Evolutionary conservation across 78 protist genomes (phyloP), one percentile per base, ranked within the genome.

Genomic region (Anaeramoeba flamelloides): DNA sequence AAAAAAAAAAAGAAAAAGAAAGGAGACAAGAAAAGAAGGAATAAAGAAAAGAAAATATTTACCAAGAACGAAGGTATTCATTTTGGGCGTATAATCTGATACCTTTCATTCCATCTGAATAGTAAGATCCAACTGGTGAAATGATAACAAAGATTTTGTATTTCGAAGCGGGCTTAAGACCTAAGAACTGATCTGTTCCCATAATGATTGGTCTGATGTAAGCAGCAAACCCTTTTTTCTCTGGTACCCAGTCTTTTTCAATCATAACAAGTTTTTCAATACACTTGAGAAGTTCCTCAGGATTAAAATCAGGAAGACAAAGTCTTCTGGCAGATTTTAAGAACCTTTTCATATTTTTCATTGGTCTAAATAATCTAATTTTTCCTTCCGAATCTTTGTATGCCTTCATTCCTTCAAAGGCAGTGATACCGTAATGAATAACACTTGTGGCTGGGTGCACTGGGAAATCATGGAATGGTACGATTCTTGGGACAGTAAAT

Each of bases 321-420:
- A 96, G 36, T 41, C 97, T 85, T 22, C 34, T 64, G n/a, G 88
- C 65, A 1, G 97, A 93, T 0, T 1, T 1, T 26, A 30, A 0
- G 84, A 94, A 36, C 32, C 99, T 86, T 1, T 76, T 75, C 89
- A 92, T 89, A 89, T 96, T 96, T 86, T 77, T 86, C 53, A 83
- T 85, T 3, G 98, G 99, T 69, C 99, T 84, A 85, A 92, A 93
- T 33, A 93, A 38, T 41, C 89, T 79, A n/a, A 90, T 77, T 0
- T 39, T 32, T 79, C 2, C n/a, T 3, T 86, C 41, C 37, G 36
- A 2, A 69, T 53, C 69, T 53, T 53, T 53, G 89, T 91, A 94
- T 26, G 98, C 96, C 89, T 94, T 94, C 94, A 94, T 83, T 40
- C 99, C 99, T 80, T 96, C 99, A 80, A 96, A 96, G 82, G 92